Evolutionary conservation across 345 rosid genomes (phyloP).

Genomic region (Pugionium dolabratum): DNA sequence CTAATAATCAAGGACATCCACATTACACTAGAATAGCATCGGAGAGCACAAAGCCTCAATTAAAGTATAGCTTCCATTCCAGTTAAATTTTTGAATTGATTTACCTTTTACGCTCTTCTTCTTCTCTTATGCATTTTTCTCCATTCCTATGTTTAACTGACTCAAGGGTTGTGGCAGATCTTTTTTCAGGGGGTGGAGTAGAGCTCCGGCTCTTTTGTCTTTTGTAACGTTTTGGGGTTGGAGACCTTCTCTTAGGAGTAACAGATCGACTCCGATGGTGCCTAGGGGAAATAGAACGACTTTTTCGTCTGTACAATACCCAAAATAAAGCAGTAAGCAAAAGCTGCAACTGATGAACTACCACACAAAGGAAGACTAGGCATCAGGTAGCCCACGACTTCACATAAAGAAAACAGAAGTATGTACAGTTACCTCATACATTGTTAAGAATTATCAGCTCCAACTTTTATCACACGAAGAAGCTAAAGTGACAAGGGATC

Average conservation of each 20-base stretch:
- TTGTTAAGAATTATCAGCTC: constrained; percentile 80
- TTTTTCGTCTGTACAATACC: constrained; percentile 71
- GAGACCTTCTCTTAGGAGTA: constrained; percentile 71
- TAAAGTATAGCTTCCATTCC: constrained; percentile 7
- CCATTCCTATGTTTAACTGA: constrained; percentile 63
- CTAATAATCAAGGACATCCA: constrained; percentile 51
- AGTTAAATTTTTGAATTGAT: constrained; percentile 7
- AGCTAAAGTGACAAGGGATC: constrained; percentile 82
- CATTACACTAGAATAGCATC: constrained; percentile 41
- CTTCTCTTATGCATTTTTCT: constrained; percentile 73
- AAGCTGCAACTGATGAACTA: constrained; percentile 29
- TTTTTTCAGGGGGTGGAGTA: constrained; percentile 63
- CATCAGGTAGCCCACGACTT: constrained; percentile 46
- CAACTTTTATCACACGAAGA: constrained; percentile 93
- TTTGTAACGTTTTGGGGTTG: constrained; percentile 68
- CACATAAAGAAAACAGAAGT: constrained; percentile 48
- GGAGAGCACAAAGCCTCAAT: constrained; percentile 30
- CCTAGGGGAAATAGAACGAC: constrained; percentile 77
- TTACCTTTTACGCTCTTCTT: constrained; percentile 92
- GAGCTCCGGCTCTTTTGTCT: constrained; percentile 82
- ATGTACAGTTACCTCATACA: constrained; percentile 92
- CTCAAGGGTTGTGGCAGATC: constrained; percentile 64
- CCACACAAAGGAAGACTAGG: constrained; percentile 37
- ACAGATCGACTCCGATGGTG: constrained; percentile 69
- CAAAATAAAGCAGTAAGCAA: constrained; percentile 50